Evolutionary conservation across 2,329 filamentous ascomycete species (phyloP).

Genomic region (Colletotrichum caudatum): DNA sequence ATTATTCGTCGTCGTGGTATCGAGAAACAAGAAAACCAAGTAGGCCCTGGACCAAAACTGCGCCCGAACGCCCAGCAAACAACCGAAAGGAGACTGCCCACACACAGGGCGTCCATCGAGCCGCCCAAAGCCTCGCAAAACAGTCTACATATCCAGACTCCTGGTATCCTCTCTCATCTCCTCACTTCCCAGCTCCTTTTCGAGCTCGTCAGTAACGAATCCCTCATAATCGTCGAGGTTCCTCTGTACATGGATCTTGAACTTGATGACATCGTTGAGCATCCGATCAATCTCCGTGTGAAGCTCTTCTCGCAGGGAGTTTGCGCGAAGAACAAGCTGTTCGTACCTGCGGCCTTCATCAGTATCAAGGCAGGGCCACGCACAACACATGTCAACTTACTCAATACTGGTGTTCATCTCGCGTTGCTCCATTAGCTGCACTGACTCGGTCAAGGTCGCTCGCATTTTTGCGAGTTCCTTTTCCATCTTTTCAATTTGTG

Average conservation of each 20-base stretch:
- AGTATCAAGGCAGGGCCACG: background rate
- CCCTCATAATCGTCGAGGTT: conserved; percentile 93
- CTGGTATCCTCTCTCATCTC: conserved; percentile 67
- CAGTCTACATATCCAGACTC: conserved; percentile 58
- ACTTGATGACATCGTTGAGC: conserved; percentile 96
- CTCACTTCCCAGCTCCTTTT: conserved; percentile 80
- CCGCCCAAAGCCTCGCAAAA: conserved; percentile 38
- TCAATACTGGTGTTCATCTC: conserved; percentile 98
- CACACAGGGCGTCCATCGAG: conserved; percentile 32
- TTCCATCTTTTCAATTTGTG: conserved; percentile 98
- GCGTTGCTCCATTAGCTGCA: conserved; percentile 91
- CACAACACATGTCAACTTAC: conserved; percentile 62
- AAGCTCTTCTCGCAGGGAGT: conserved; percentile 91
- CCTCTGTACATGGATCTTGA: conserved; percentile 97
- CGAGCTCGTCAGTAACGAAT: conserved; percentile 94
- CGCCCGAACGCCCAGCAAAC: conserved; percentile 28
- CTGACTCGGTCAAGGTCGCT: conserved; percentile 82
- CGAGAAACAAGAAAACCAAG: conserved; percentile 27
- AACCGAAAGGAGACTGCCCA: conserved; percentile 9
- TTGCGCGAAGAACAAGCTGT: conserved; percentile 86
- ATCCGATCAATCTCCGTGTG: conserved; percentile 97
- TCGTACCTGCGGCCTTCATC: conserved; percentile 75
- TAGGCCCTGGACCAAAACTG: conserved; percentile 14
- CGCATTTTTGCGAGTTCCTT: conserved; percentile 97
- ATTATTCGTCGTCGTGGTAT: conserved; percentile 41